Conservation (phyloP, 202 grass and related monocot species). For the Eragrostis tef region DNA sequence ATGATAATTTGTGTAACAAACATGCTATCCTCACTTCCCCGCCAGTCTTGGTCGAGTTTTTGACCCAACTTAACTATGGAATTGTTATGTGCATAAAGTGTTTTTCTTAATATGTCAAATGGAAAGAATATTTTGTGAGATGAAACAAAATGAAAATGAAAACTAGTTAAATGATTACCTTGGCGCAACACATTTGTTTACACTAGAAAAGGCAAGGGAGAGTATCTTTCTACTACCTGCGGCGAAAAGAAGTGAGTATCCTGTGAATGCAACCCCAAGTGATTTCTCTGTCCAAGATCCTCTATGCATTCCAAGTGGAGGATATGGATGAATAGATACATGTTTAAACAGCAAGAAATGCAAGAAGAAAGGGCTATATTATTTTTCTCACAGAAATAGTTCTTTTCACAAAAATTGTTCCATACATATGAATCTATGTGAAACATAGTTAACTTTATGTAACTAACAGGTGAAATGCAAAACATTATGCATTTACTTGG, state of each 20-base stretch:
- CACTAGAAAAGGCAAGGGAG: conserved; percentile 12
- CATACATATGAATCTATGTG: neutral
- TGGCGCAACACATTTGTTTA: too few species aligned
- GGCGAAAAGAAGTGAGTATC: neutral
- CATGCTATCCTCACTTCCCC: too few species aligned
- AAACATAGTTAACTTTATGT: neutral
- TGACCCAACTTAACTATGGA: too few species aligned
- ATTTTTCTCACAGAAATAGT: neutral
- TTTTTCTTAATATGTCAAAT: too few species aligned
- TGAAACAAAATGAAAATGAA: too few species aligned
- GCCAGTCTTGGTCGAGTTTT: too few species aligned
- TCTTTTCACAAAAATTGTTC: neutral
- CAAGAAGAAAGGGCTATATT: neutral
- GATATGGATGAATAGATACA: neutral
- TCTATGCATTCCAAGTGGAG: neutral
- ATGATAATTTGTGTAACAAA: too few species aligned
- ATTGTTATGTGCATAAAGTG: too few species aligned
- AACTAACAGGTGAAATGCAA: neutral
- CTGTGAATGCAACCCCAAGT: neutral
- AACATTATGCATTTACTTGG: neutral
- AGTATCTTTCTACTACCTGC: neutral
- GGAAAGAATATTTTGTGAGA: too few species aligned
- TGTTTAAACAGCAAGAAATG: neutral
- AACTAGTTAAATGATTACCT: too few species aligned
- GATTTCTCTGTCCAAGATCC: conserved; percentile 37